Conservation (phyloP, 805 yeast species). For the Kazachstania africana region DNA sequence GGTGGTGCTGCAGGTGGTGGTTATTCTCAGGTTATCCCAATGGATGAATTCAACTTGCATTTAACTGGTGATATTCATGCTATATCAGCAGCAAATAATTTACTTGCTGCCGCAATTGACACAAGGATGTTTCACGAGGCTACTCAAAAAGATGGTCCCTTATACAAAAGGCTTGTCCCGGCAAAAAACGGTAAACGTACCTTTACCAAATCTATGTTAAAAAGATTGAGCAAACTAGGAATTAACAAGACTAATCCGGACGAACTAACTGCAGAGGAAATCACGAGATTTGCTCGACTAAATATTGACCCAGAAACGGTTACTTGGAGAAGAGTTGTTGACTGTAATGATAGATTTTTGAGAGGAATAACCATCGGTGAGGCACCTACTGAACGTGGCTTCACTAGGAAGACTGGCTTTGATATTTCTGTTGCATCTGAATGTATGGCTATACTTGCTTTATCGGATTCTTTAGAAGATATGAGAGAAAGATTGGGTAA, state of each 20-base stretch:
- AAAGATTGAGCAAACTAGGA: conserved; percentile 56
- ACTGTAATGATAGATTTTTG: conserved; percentile 69
- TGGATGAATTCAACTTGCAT: conserved; percentile 98
- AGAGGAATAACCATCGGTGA: conserved; percentile 72
- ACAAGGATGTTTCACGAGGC: conserved; percentile 77
- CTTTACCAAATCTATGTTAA: conserved; percentile 57
- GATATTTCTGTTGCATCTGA: conserved; percentile 81
- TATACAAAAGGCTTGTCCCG: conserved; percentile 67
- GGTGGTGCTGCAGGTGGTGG: conserved; percentile 99
- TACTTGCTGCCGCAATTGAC: conserved; percentile 77
- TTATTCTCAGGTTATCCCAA: conserved; percentile 92
- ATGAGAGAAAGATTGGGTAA: conserved; percentile 64
- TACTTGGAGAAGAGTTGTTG: conserved; percentile 77
- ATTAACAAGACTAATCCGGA: conserved; percentile 62
- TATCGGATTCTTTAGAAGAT: conserved; percentile 58
- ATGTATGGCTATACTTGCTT: conserved; percentile 75
- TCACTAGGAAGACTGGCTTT: conserved; percentile 62
- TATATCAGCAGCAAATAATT: conserved; percentile 68
- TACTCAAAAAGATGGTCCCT: conserved; percentile 61
- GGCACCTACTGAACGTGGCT: conserved; percentile 72
- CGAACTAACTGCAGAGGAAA: conserved; percentile 60
- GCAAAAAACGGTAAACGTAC: conserved; percentile 57
- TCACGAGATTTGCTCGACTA: conserved; percentile 50
- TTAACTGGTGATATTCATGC: conserved; percentile 92
- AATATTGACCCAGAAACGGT: conserved; percentile 71